Evolutionary conservation across 805 yeast species (phyloP), one percentile per base, ranked within the genome.

Genomic region (Myxozyma lipomycoides): DNA sequence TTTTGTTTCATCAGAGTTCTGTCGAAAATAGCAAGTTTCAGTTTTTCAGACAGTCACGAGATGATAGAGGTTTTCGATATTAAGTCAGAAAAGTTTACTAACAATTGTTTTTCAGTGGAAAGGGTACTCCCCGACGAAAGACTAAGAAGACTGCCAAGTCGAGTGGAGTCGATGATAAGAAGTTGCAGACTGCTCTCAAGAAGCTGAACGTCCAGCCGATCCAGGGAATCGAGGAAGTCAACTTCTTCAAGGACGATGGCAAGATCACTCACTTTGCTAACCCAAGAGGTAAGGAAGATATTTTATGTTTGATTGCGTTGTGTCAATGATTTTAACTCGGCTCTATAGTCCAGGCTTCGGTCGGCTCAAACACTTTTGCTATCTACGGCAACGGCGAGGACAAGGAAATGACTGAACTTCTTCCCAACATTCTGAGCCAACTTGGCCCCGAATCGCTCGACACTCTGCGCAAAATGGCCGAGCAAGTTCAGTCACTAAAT

Each of bases 201-300:
- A 89, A 90, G 77, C 78, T 91, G 71, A 84, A 86, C 73, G 95
- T 90, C 61, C 86, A 84, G 73, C 84, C 88, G 66, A 75, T 91
- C 64, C 89, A 85, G 62, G 88, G 86, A 67, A 83, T 91, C 66
- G 95, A 88, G 71, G 97, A 91, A 78, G 98, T 96, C 67, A 91
- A 90, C 82, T 86, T 91, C 79, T 90, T 93, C 86, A 85, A 79
- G 73, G 96, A 88, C 60, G 96, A 91, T 72, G 97, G 97, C 69
- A 84, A 83, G 70, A 96, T 93, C 60, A 76, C 91, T 73, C 96
- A 91, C 78, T 88, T 93, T 81, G 82, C 86, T 79, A 84, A 93
- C 73, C 96, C 93, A 62, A 95, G 93, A 41, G 61, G 61, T 58
- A 44, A 5, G 60, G 18, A 35, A 3, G 23, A 15, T 6, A 17